Evolutionary conservation across 2,329 filamentous ascomycete species (phyloP).

Genomic region (Paramyrothecium sp.): DNA sequence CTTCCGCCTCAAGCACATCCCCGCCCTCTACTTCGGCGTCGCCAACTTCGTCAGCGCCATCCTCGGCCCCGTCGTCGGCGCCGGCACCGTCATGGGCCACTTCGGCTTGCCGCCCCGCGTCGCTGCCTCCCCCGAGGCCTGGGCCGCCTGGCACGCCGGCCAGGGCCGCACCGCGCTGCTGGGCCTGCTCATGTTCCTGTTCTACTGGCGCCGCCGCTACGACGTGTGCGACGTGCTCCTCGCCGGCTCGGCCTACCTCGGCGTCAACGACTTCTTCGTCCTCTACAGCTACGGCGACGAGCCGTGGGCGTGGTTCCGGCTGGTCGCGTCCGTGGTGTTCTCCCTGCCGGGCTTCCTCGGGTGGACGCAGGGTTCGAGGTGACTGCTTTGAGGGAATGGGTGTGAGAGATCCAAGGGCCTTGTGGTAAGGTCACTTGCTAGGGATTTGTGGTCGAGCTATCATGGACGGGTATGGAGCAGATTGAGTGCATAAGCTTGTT

Average conservation of each 20-base stretch:
- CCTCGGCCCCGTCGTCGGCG: conserved; percentile 10
- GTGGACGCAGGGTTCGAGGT: conserved; percentile 6
- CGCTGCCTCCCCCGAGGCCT: conserved; percentile 14
- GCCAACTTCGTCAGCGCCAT: conserved; percentile 13
- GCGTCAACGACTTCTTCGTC: conserved; percentile 10
- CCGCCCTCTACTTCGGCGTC: conserved; percentile 12
- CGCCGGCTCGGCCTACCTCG: conserved; percentile 11
- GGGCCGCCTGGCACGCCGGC: conserved; percentile 12
- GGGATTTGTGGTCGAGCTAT: too few relatives aligned
- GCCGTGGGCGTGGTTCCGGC: conserved; percentile 10
- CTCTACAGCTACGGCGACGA: conserved; percentile 11
- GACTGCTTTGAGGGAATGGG: too few relatives aligned
- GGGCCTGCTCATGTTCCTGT: conserved; percentile 16
- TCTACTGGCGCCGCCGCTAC: conserved; percentile 13
- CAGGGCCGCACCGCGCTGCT: conserved; percentile 15
- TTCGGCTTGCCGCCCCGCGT: conserved; percentile 12
- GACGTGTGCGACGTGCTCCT: conserved; percentile 14
- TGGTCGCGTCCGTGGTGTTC: conserved; percentile 11
- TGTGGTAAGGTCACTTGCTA: too few relatives aligned
- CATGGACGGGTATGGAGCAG: too few relatives aligned
- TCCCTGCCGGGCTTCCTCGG: conserved; percentile 9
- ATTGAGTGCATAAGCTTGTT: too few relatives aligned
- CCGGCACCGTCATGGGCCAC: conserved; percentile 12
- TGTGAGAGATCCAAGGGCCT: too few relatives aligned
- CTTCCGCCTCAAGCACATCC: conserved; percentile 12